Percentiles rank a stretch among this genome's conserved stretches.
phyloP scores from a whole-genome alignment of 352 stramenopile species.

The Globisporangium megalacanthum region DNA sequence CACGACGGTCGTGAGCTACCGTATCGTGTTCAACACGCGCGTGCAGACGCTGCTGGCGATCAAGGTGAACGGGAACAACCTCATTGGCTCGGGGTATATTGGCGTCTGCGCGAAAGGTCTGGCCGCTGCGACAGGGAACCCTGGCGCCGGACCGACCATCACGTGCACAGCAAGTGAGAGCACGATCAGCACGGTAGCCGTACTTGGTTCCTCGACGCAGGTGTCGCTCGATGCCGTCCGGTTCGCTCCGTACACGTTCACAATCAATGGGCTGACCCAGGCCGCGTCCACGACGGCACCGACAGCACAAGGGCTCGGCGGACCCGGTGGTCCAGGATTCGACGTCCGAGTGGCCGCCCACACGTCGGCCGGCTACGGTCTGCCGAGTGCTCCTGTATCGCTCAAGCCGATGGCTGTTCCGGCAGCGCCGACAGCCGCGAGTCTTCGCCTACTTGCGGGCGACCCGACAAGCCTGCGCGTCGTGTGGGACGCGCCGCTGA shows the following conservation, averaged over 20 bases:
- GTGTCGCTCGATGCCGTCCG: slow-evolving; percentile 42
- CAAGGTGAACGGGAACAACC: slow-evolving; percentile 24
- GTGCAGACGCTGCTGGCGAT: slow-evolving; percentile 26
- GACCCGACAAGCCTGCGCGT: slow-evolving; percentile 65
- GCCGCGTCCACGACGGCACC: slow-evolving; percentile 22
- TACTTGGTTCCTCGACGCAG: slow-evolving; percentile 29
- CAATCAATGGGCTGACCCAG: slow-evolving; percentile 45
- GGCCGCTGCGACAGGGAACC: slow-evolving; percentile 18
- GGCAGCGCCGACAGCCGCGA: slow-evolving; percentile 56
- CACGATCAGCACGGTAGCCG: slow-evolving; percentile 17
- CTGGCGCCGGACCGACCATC: slow-evolving; percentile 21
- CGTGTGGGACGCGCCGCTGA: slow-evolving; percentile 83
- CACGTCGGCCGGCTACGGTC: slow-evolving; percentile 56
- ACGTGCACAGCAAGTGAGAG: slow-evolving; percentile 52
- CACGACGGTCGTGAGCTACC: slow-evolving; percentile 32
- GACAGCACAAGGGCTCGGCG: slow-evolving; percentile 27
- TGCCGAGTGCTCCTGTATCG: slow-evolving; percentile 38
- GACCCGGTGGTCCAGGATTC: slow-evolving; percentile 39
- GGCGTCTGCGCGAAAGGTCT: slow-evolving; percentile 50
- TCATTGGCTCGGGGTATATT: slow-evolving; percentile 29
- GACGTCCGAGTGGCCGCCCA: slow-evolving; percentile 56
- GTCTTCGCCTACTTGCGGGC: slow-evolving; percentile 74
- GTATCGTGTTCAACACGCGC: slow-evolving; percentile 53
- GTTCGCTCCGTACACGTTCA: slow-evolving; percentile 48
- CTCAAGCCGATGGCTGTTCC: slow-evolving; percentile 90